A percentile compares a stretch with the other conserved stretches of the same genome.
phyloP scores from a whole-genome alignment of 2,329 filamentous ascomycete genomes.

The Apiospora aurea region DNA sequence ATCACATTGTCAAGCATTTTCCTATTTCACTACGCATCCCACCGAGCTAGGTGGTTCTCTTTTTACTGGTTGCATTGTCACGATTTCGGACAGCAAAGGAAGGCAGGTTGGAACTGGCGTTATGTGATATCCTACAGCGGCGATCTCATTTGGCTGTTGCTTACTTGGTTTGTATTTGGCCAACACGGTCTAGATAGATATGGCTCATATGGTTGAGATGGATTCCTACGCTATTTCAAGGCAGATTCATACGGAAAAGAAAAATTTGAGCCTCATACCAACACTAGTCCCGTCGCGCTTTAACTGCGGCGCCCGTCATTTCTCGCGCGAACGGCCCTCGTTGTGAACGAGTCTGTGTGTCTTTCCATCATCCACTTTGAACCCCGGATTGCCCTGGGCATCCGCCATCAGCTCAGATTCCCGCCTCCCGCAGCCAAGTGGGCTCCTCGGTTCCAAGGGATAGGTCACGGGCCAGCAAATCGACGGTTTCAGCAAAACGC shows the following conservation, averaged over 20 bases:
- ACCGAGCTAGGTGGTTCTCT: not conserved
- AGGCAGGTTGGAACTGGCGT: slow-evolving; percentile 9
- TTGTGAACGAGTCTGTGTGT: not conserved
- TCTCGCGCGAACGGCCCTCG: not conserved
- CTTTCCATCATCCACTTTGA: not conserved
- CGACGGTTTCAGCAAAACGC: not conserved
- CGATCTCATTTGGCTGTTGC: slow-evolving; percentile 11
- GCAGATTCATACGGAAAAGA: not conserved
- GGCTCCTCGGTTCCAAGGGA: not conserved
- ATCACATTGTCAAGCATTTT: slow-evolving; percentile 23
- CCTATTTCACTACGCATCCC: slow-evolving; percentile 26
- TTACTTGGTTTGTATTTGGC: slow-evolving; percentile 10
- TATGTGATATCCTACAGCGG: slow-evolving; percentile 6
- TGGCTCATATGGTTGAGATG: not conserved
- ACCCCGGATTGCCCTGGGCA: slow-evolving; percentile 11
- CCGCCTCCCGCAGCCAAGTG: slow-evolving; percentile 14
- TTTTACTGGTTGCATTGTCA: slow-evolving; percentile 21
- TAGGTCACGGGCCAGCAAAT: slow-evolving; percentile 8
- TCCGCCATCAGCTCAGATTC: slow-evolving; percentile 2
- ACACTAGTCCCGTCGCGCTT: not conserved
- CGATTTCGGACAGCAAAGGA: not conserved
- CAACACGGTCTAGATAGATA: slow-evolving; percentile 9
- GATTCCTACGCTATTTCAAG: not conserved
- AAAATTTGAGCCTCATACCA: slow-evolving; percentile 7
- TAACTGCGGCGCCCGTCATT: not conserved